Conservation (phyloP, 306 rosid species). For the Acacia crassicarpa region DNA sequence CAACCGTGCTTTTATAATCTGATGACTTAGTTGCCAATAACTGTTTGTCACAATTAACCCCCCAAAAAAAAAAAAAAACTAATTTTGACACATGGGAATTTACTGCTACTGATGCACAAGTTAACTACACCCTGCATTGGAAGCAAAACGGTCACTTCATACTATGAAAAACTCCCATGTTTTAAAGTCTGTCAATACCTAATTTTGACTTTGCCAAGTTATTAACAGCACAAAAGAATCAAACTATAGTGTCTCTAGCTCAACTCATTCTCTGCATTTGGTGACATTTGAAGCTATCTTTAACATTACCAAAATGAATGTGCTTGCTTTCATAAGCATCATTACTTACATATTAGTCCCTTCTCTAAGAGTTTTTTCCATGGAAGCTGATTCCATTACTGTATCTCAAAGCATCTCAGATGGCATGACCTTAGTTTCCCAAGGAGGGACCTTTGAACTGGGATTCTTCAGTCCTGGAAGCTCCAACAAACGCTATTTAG, state of each 20-base stretch:
- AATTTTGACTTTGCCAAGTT: not conserved
- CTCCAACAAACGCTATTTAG: not conserved
- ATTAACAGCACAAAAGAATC: not conserved
- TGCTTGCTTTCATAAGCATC: not conserved
- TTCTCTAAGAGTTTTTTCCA: not conserved
- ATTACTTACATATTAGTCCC: not conserved
- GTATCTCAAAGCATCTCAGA: not conserved
- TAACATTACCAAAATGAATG: not conserved
- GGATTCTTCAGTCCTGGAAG: conserved; percentile 11
- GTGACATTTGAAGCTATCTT: not conserved
- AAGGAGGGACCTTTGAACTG: not conserved
- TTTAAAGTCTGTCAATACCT: not conserved
- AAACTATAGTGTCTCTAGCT: not conserved
- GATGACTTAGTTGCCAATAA: not conserved
- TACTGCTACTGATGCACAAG: no score
- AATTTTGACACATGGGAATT: no score
- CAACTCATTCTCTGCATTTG: not conserved
- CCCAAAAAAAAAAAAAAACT: no score
- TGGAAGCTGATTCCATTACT: conserved; percentile 3
- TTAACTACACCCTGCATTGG: not conserved
- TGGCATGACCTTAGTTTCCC: conserved; percentile 10
- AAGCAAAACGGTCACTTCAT: not conserved
- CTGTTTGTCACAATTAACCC: no score
- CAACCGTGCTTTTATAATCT: not conserved
- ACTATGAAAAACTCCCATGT: not conserved